These are phyloP conservation scores for Penicillium fimorum DNA, from an alignment of 495 filamentous ascomycete species.

Conservation along the genomic window DNA sequence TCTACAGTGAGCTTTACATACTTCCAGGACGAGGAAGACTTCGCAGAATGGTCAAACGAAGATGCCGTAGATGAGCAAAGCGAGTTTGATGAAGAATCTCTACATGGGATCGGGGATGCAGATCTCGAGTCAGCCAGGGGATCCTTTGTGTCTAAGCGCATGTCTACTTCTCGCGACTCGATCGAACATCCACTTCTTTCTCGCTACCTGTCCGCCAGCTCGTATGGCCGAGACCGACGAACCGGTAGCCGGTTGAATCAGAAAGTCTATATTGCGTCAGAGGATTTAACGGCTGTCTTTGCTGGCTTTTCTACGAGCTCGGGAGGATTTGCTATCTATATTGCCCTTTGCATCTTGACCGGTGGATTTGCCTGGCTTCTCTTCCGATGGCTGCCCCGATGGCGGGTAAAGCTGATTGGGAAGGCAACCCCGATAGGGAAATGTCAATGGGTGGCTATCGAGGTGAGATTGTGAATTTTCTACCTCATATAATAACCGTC, in stretches of 20 bases:
- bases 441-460: slow-evolving; percentile 88
- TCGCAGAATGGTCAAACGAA: slow-evolving; percentile 51
- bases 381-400: slow-evolving; percentile 85
- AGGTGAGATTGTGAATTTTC: slow-evolving; percentile 45
- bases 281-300: slow-evolving; percentile 90
- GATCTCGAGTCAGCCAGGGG: slow-evolving; percentile 36
- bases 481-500: slow-evolving; percentile 14
- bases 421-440: slow-evolving; percentile 61
- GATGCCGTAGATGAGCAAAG: slow-evolving; percentile 51
- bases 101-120: slow-evolving; percentile 29
- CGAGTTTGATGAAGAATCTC: slow-evolving; percentile 53
- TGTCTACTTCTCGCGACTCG: slow-evolving; percentile 61
- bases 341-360: slow-evolving; percentile 64
- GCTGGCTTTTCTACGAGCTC: slow-evolving; percentile 80
- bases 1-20: slow-evolving; percentile 90
- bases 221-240: slow-evolving; percentile 56
- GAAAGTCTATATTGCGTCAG: slow-evolving; percentile 87
- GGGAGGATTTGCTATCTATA: slow-evolving; percentile 66
- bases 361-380: slow-evolving; percentile 78
- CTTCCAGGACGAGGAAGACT: slow-evolving; percentile 62
- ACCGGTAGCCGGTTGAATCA: slow-evolving; percentile 64
- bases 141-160: slow-evolving; percentile 47
- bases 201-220: slow-evolving; percentile 55
- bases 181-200: slow-evolving; percentile 72
- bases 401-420: slow-evolving; percentile 77